Percentiles rank a stretch among this genome's conserved stretches.
phyloP scores from a whole-genome alignment of 805 yeast species.

The Spathaspora hagerdaliae region DNA sequence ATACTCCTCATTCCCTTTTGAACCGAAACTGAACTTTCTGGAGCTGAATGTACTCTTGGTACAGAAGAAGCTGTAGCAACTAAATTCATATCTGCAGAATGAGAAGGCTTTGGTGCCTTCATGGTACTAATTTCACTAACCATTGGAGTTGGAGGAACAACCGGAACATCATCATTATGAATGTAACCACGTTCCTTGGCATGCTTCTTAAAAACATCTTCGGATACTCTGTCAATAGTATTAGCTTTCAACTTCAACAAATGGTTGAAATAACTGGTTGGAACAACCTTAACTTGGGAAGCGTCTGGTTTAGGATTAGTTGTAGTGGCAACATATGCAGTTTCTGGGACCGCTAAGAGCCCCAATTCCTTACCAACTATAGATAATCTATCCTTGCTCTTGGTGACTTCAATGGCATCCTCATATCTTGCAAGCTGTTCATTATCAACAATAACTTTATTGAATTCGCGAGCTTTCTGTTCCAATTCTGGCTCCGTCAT shows the following conservation, averaged over 20 bases:
- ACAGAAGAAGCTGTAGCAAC: background rate
- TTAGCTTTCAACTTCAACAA: constrained; percentile 43
- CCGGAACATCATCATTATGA: constrained; percentile 20
- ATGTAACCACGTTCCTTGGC: constrained; percentile 49
- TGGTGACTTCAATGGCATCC: constrained; percentile 10
- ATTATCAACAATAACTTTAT: constrained; percentile 8
- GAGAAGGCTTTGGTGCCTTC: background rate
- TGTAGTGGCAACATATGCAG: constrained; percentile 62
- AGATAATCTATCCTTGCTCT: constrained; percentile 22
- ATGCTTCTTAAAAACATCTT: constrained; percentile 42
- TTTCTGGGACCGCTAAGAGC: constrained; percentile 51
- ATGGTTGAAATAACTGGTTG: constrained; percentile 60
- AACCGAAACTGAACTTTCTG: background rate
- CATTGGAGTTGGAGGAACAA: constrained; percentile 13
- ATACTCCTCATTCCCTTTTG: constrained; percentile 1
- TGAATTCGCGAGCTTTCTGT: background rate
- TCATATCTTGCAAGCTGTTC: constrained; percentile 16
- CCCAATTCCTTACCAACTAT: constrained; percentile 44
- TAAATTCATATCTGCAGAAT: background rate
- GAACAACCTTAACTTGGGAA: constrained; percentile 57
- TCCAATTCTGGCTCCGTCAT: background rate
- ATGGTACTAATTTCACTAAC: constrained; percentile 15
- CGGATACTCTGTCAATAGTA: constrained; percentile 42
- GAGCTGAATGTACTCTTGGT: constrained; percentile 5
- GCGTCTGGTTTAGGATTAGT: constrained; percentile 52